Evolutionary conservation across 1,284 basidiomycete species (phyloP).

Genomic region (Fomitopsis betulina): DNA sequence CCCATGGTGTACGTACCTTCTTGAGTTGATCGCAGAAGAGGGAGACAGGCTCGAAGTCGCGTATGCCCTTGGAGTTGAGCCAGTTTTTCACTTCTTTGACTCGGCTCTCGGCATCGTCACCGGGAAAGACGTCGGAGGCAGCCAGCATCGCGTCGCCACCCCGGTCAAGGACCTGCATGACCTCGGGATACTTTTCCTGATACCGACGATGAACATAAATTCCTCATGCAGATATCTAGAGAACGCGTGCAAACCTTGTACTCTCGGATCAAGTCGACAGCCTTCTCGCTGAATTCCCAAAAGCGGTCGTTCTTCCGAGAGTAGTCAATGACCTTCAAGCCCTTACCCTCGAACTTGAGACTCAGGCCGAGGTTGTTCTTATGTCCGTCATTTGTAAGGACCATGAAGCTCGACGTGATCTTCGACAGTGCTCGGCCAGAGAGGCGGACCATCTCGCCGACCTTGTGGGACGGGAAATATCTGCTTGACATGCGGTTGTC

Average conservation of each 20-base stretch:
- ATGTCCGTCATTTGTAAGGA: conserved; percentile 65
- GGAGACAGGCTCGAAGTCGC: conserved; percentile 90
- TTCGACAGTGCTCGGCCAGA: conserved; percentile 77
- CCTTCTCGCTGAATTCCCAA: conserved; percentile 95
- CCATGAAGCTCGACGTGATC: conserved; percentile 92
- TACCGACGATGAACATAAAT: conserved; percentile 20
- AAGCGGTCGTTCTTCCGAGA: conserved; percentile 78
- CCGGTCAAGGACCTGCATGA: background rate
- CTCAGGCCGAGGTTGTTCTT: conserved; percentile 92
- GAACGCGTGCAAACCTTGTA: conserved; percentile 58
- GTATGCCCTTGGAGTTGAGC: conserved; percentile 84
- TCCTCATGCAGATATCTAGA: background rate
- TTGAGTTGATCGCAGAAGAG: conserved; percentile 90
- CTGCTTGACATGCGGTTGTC: conserved; percentile 44
- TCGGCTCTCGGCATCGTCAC: conserved; percentile 52
- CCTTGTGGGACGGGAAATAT: conserved; percentile 79
- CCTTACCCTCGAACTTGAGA: conserved; percentile 95
- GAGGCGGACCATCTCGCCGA: conserved; percentile 67
- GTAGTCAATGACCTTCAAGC: conserved; percentile 94
- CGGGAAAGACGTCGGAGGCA: conserved; percentile 71
- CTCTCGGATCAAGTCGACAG: conserved; percentile 76
- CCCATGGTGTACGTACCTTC: conserved; percentile 47
- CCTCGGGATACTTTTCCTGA: conserved; percentile 58
- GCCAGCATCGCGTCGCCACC: conserved; percentile 55
- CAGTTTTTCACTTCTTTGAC: conserved; percentile 81